Conservation (phyloP, 192 early-diverging fungal species). For the Funneliformis geosporum region DNA sequence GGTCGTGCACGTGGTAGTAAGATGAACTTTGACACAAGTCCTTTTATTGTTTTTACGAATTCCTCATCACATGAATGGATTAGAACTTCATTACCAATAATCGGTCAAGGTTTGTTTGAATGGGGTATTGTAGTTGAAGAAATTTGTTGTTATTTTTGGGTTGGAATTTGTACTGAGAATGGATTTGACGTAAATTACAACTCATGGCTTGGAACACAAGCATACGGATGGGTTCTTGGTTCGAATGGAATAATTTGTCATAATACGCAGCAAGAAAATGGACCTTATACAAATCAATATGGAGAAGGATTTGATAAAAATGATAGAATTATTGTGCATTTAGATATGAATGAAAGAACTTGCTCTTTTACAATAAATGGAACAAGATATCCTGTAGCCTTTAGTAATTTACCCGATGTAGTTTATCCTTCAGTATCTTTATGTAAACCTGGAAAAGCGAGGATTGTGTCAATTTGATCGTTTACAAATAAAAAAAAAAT, state of each 20-base stretch:
- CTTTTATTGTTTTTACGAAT: neutral
- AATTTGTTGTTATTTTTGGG: slow-evolving; percentile 6
- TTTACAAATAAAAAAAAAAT: too few species aligned
- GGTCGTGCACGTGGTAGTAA: neutral
- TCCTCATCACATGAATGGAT: neutral
- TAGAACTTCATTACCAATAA: neutral
- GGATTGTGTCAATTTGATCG: too few species aligned
- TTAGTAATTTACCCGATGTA: slow-evolving; percentile 11
- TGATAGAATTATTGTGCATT: slow-evolving; percentile 15
- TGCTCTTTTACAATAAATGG: slow-evolving; percentile 15
- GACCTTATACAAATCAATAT: neutral
- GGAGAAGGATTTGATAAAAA: neutral
- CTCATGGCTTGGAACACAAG: neutral
- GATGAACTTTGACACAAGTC: neutral
- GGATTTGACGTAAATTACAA: neutral
- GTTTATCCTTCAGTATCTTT: slow-evolving; percentile 29
- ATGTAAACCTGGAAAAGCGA: neutral
- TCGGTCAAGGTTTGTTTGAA: neutral
- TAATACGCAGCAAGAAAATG: neutral
- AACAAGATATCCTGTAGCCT: neutral
- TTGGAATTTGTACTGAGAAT: neutral
- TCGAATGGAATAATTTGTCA: neutral
- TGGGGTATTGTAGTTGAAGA: slow-evolving; percentile 14
- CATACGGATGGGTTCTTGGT: neutral
- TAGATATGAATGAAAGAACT: slow-evolving; percentile 19